A percentile compares a stretch with the other conserved stretches of the same genome.
Conservation (phyloP, 768 basidiomycete species). For the Kwoniella heveanensis region DNA sequence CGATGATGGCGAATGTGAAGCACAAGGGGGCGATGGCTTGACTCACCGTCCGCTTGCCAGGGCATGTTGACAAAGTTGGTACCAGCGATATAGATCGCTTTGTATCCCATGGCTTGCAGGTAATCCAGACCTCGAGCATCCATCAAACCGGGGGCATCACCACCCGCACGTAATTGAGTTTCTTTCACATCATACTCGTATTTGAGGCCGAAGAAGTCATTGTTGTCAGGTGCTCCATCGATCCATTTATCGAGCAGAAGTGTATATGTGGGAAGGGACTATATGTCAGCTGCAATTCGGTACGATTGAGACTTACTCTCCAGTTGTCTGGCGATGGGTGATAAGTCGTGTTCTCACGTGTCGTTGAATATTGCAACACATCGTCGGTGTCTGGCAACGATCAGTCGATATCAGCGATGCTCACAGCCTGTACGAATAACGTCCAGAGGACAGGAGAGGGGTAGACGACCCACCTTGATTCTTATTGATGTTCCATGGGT, state of each 20-base stretch:
- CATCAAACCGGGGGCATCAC: constrained; percentile 78
- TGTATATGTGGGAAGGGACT: constrained; percentile 54
- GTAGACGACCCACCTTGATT: constrained; percentile 41
- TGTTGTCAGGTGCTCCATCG: constrained; percentile 87
- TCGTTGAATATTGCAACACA: constrained; percentile 67
- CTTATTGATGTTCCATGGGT: constrained; percentile 56
- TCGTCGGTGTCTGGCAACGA: constrained; percentile 7
- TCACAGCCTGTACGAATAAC: too few relatives aligned
- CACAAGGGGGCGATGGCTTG: neutral
- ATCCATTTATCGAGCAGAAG: constrained; percentile 84
- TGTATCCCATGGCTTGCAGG: constrained; percentile 82
- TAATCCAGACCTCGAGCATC: constrained; percentile 71
- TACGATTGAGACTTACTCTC: constrained; percentile 59
- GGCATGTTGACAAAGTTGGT: constrained; percentile 92
- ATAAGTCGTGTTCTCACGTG: constrained; percentile 68
- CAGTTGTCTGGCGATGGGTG: constrained; percentile 81
- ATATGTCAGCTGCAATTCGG: neutral
- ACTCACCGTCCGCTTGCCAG: constrained; percentile 94
- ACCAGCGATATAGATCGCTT: constrained; percentile 84
- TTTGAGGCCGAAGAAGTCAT: constrained; percentile 79
- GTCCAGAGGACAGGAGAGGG: too few relatives aligned
- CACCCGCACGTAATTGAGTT: constrained; percentile 84
- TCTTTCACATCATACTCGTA: constrained; percentile 85
- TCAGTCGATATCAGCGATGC: too few relatives aligned
- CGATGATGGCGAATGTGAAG: too few relatives aligned